Base-by-base conservation (phyloP, 495 filamentous ascomycete species). In the Amorphotheca resinae region DNA sequence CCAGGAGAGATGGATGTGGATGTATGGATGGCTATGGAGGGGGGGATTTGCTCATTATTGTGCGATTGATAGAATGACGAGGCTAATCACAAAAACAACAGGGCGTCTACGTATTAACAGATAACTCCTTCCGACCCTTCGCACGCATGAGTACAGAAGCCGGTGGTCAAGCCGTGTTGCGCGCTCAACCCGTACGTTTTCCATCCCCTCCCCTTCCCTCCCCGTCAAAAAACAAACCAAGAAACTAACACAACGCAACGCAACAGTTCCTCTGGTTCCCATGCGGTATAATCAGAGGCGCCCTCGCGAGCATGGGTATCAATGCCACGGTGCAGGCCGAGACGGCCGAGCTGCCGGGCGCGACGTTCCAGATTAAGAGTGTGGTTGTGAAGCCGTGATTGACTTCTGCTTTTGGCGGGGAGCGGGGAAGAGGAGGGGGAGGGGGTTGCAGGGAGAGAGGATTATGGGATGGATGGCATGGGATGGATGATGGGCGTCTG, bases 341-440 rank as follows among this genome's bases (percentile, higher is more conserved):
- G 64, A 80, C 77, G 14, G 79, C 67, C 16, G 89, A 89, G 61
- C 66, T 96, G 25, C 93, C 91, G 6, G 73, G 72, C 3, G 91
- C 89, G 35, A 87, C 84, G 1, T 98, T 98, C 63, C 93, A 98
- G 64, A 95, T 98, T 64, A 93, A 94, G 69, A 93, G 83, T 8
- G 63, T 79, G 17, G 66, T 73, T 35, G 60, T 69, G 37, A 82
- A 78, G 57, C 55, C 74, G 41, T 58, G 50, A 53, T n/a, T n/a
- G n/a, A n/a, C n/a, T n/a, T 32, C 22, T 33, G 28, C 11, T 3
- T 18, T 20, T 41, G 12, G 9, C 12, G 20, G 28, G 22, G 12
- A 43, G 14, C 9, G 15, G 11, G 28, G 30, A 35, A 8, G 6
- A 23, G 37, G 14, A 9, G 2, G 11, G n/a, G n/a, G n/a, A n/a